Percentiles rank a stretch among this genome's conserved stretches.
phyloP scores from a whole-genome alignment of 305 asterid genomes.

The Fraxinus angustifolia region DNA sequence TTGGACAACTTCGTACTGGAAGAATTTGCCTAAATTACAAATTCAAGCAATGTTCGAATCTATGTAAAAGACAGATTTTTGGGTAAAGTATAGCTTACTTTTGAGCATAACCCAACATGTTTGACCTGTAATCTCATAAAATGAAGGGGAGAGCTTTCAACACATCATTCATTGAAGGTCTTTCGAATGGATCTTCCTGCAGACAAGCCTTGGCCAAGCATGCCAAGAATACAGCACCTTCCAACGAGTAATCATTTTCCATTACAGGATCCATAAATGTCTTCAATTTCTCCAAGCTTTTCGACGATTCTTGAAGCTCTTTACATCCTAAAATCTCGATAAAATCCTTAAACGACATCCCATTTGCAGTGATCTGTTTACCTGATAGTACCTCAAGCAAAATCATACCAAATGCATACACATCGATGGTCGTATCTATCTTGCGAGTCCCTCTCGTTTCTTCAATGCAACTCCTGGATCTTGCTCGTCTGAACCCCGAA shows the following conservation, averaged over 20 bases:
- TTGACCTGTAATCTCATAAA: background rate
- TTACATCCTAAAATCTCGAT: background rate
- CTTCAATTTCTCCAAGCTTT: background rate
- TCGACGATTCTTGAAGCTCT: background rate
- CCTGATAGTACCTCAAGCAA: slow-evolving; percentile 22
- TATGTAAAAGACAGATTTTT: background rate
- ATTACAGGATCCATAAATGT: slow-evolving; percentile 23
- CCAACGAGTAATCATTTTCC: background rate
- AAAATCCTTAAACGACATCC: background rate
- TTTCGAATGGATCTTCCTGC: slow-evolving; percentile 14
- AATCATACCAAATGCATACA: slow-evolving; percentile 22
- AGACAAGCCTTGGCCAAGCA: slow-evolving; percentile 28
- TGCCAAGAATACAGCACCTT: slow-evolving; percentile 19
- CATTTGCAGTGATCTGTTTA: background rate
- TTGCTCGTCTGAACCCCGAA: slow-evolving; percentile 24
- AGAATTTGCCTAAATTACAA: too few relatives aligned
- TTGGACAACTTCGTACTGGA: background rate
- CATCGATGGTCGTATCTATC: slow-evolving; percentile 18
- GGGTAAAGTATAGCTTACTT: background rate
- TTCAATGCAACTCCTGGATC: background rate
- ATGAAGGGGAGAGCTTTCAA: background rate
- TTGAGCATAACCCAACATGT: background rate
- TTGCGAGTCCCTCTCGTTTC: background rate
- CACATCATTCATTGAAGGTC: slow-evolving; percentile 23
- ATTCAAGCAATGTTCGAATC: background rate